These are phyloP conservation scores for Botrytis tulipae DNA, from an alignment of 2,329 filamentous ascomycete genomes.

Conservation along the genomic window DNA sequence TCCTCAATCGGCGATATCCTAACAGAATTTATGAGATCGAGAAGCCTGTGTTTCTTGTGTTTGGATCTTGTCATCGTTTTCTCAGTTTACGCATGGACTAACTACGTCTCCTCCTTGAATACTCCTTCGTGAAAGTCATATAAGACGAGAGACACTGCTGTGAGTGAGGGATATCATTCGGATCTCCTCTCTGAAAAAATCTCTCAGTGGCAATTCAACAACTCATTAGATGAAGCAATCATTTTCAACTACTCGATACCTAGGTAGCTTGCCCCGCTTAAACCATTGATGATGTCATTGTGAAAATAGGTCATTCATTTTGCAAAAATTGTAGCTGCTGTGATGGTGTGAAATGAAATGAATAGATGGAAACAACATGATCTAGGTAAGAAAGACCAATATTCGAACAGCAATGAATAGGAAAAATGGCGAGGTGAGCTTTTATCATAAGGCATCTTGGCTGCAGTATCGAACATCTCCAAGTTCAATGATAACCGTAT, in stretches of 20 bases:
- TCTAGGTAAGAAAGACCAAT: neutral
- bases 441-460: neutral
- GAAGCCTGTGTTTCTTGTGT: neutral
- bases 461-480: neutral
- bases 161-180: neutral
- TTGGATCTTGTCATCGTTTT: neutral
- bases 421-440: too few relatives aligned
- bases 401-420: neutral
- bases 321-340: too few relatives aligned
- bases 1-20: neutral
- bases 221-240: neutral
- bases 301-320: neutral
- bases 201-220: too few relatives aligned
- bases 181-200: neutral
- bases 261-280: neutral
- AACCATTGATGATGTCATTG: neutral
- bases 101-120: neutral
- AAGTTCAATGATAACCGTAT: neutral
- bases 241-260: too few relatives aligned
- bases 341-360: neutral
- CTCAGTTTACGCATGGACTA: neutral
- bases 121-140: neutral
- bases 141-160: neutral
- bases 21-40: neutral
- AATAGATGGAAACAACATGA: neutral